A percentile compares a stretch with the other conserved stretches of the same genome.
Conservation (phyloP, 2,329 filamentous ascomycete species). For the Xylaria sp. region DNA sequence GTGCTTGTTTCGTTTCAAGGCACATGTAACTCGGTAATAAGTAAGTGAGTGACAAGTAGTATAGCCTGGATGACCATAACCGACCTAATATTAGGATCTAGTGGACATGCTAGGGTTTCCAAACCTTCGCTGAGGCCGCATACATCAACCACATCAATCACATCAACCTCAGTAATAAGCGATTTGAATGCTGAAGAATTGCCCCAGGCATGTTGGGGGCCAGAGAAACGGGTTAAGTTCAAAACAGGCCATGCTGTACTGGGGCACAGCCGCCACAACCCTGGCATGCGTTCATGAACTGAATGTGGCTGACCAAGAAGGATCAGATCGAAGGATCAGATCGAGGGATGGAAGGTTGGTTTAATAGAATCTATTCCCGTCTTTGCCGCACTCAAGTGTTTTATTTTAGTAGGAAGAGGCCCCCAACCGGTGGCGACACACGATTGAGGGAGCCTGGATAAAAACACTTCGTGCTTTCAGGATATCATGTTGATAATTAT, state of each 20-base stretch:
- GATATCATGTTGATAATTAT: too few species aligned
- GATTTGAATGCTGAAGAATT: conserved; percentile 9
- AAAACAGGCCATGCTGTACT: conserved; percentile 7
- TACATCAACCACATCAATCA: not conserved
- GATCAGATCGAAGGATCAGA: conserved; percentile 13
- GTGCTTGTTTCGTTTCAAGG: not conserved
- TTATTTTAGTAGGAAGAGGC: conserved; percentile 29
- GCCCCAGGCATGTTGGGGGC: not conserved
- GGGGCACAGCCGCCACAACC: conserved; percentile 25
- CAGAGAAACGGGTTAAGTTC: conserved; percentile 9
- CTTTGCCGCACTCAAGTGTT: not conserved
- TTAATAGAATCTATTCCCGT: conserved; percentile 8
- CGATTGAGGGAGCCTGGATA: conserved; percentile 5
- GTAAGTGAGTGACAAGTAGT: not conserved
- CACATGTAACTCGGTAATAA: not conserved
- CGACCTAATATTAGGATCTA: conserved; percentile 26
- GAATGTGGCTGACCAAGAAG: conserved; percentile 22
- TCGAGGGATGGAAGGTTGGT: not conserved
- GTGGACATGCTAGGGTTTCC: conserved; percentile 15
- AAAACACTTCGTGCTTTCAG: not conserved
- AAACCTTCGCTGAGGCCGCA: not conserved
- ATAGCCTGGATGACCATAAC: not conserved
- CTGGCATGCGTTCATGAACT: conserved; percentile 4
- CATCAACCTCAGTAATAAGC: not conserved
- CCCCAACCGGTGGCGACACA: conserved; percentile 15